A percentile compares a stretch with the other conserved stretches of the same genome.
phyloP scores from a whole-genome alignment of 305 asterid species.

The Solanum hybrid region DNA sequence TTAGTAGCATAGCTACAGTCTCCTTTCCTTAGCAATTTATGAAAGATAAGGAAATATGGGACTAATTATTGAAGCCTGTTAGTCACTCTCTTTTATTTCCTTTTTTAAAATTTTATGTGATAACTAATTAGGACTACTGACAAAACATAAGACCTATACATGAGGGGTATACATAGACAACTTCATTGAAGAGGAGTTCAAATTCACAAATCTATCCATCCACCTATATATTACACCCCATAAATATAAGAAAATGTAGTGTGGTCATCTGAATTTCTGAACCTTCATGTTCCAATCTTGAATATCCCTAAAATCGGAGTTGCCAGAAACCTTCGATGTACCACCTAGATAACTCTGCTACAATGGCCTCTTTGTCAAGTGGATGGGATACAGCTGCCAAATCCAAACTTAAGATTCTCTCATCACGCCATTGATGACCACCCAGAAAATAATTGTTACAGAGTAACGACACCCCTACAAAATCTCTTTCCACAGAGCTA shows the following conservation, averaged over 20 bases:
- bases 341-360: background rate
- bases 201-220: background rate
- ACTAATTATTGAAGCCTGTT: background rate
- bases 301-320: background rate
- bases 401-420: background rate
- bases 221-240: background rate
- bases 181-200: background rate
- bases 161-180: background rate
- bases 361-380: background rate
- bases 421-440: background rate
- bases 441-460: background rate
- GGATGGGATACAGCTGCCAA: background rate
- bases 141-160: background rate
- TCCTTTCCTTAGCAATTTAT: background rate
- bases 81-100: background rate
- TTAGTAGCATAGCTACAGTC: background rate
- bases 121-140: background rate
- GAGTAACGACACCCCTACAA: background rate
- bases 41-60: background rate
- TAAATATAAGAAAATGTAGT: background rate
- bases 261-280: background rate
- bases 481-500: background rate
- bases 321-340: background rate
- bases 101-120: background rate
- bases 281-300: background rate